These are phyloP conservation scores for Scleromitrula shiraiana DNA, from an alignment of 2,329 filamentous ascomycete genomes.

Conservation along the genomic window DNA sequence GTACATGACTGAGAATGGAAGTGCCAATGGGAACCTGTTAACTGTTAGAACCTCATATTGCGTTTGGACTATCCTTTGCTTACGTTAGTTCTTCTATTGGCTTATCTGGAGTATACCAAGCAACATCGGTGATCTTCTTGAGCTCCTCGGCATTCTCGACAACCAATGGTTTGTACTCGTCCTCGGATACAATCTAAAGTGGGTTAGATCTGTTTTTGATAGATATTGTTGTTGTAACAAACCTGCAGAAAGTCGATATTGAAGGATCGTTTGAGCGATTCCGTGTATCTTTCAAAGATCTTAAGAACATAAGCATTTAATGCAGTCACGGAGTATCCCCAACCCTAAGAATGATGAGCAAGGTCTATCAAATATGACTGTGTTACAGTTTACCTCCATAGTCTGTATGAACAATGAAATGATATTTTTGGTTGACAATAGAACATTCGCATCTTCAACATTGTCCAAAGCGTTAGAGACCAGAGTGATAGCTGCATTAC, in stretches of 20 bases:
- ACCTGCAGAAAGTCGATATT: conserved; percentile 94
- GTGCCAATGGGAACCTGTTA: conserved; percentile 77
- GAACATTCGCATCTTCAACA: conserved; percentile 78
- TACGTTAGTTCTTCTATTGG: conserved; percentile 65
- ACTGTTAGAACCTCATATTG: background rate
- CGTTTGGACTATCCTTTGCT: background rate
- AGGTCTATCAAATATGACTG: background rate
- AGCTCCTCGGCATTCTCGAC: conserved; percentile 88
- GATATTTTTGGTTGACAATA: conserved; percentile 91
- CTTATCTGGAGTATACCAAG: conserved; percentile 88
- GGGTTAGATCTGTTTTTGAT: conserved; percentile 11
- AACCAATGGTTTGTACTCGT: conserved; percentile 99
- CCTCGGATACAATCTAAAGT: conserved; percentile 68
- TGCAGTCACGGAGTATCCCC: conserved; percentile 76
- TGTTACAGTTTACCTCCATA: conserved; percentile 64
- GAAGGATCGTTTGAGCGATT: conserved; percentile 82
- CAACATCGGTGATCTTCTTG: conserved; percentile 90
- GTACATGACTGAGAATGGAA: conserved; percentile 99
- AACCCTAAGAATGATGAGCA: conserved; percentile 49
- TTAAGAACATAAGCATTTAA: conserved; percentile 81
- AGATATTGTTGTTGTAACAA: conserved; percentile 13
- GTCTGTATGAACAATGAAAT: conserved; percentile 95
- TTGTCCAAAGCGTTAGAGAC: conserved; percentile 71
- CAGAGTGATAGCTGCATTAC: conserved; percentile 72
- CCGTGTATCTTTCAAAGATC: conserved; percentile 83